Base-by-base conservation (phyloP, 2,329 filamentous ascomycete genomes). In the Ramichloridium luteum region DNA sequence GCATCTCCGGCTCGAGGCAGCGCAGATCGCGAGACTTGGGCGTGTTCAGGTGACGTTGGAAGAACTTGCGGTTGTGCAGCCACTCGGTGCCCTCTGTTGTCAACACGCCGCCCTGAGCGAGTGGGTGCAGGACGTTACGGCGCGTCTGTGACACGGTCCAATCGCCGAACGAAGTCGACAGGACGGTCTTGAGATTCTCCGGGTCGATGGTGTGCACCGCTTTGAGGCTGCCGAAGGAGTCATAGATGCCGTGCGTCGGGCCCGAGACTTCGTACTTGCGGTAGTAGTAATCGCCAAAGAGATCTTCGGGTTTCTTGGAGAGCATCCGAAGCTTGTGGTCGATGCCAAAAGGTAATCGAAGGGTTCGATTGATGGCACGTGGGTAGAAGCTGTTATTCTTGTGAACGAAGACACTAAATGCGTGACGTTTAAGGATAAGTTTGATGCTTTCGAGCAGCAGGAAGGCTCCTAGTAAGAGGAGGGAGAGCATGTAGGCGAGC, bases 181-280 rank as follows among this genome's bases (percentile, higher is more conserved):
- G 32, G 26, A 44, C 33, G 10, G 39, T 36, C 26, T 39, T 43
- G 3, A 44, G 30, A 18, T 44, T 44, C 16, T 31, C 37, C 3
- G 39, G 39, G 26, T 44, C 39, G 20, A 43, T 40, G 4, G 41
- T 40, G 23, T 44, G 41, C 6, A 44, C 35, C 10, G 41, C 41
- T 8, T 35, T 28, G 6, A 39, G 41, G 6, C 32, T 28, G 9
- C 41, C 41, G 16, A 34, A 34, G 16, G 16, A 12, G 17, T 40
- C 33, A 20, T 35, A 25, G 14, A 44, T 27, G 32, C 36, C 39
- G 27, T 44, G 37, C 12, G 41, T 44, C 6, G 35, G 10, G 6
- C 41, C 41, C 34, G 39, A 39, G 17, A 25, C 31, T 9, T 35
- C 18, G 28, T 38, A 44, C 32, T 44, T 44, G 16, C 30, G 36